These are phyloP conservation scores for Thinopyrum elongatum DNA, from an alignment of 176 grass and related monocot genomes.

Conservation along the genomic window DNA sequence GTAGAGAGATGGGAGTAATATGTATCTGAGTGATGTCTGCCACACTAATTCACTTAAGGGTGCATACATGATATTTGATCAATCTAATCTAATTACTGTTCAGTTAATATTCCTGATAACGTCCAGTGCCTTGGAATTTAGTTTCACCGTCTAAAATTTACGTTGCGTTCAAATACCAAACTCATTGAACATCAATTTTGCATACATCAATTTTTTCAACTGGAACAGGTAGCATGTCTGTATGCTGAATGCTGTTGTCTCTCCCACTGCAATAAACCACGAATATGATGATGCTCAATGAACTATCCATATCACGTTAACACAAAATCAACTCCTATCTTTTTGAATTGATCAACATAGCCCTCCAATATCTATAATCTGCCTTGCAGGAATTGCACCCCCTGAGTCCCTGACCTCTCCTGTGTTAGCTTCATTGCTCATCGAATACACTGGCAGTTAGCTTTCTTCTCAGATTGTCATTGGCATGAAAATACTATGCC, in stretches of 20 bases:
- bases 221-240: not conserved
- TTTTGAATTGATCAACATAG: not conserved
- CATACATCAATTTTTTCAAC: not conserved
- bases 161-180: not conserved
- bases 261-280: not conserved
- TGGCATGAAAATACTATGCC: no score
- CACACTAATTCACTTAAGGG: not conserved
- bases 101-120: conserved; percentile 10
- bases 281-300: not conserved
- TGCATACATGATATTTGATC: not conserved
- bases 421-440: no score
- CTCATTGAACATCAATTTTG: not conserved
- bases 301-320: not conserved
- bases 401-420: no score
- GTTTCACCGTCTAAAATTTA: not conserved
- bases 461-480: no score
- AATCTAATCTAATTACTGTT: not conserved
- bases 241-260: not conserved
- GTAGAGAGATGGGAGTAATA: not conserved
- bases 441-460: no score
- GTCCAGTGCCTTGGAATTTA: not conserved
- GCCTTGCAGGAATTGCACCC: no score
- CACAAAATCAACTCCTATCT: not conserved
- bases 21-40: conserved; percentile 11
- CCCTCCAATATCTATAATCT: not conserved